A percentile compares a stretch with the other conserved stretches of the same genome.
Evolutionary conservation across 139 green algal genomes (phyloP).

Genomic region (Chlamydomonas asymmetrica): DNA sequence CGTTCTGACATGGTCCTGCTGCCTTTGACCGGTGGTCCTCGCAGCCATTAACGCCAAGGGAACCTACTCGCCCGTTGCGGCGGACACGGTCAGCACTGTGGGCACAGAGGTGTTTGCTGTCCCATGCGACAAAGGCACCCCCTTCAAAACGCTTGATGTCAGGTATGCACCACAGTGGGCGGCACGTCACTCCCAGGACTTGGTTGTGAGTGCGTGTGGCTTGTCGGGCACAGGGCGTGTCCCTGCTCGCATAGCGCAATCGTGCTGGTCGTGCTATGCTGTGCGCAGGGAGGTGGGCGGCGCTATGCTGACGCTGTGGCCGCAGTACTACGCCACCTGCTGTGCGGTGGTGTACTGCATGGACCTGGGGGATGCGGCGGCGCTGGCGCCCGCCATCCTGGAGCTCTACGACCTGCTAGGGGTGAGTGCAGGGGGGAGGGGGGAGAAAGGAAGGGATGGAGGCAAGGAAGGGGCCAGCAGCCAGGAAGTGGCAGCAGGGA

Average conservation of each 20-base stretch:
- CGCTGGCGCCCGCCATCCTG: background rate
- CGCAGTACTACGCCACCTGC: constrained; percentile 22
- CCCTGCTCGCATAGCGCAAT: background rate
- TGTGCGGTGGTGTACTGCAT: constrained; percentile 28
- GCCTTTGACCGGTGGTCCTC: too few species aligned
- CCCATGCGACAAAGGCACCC: too few species aligned
- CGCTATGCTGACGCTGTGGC: constrained; percentile 34
- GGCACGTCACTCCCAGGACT: too few species aligned
- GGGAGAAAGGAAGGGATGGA: background rate
- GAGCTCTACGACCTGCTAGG: constrained; percentile 18
- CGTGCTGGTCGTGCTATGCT: background rate
- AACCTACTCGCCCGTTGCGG: too few species aligned
- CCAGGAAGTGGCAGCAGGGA: background rate
- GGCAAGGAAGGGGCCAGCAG: background rate
- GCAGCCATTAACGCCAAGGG: too few species aligned
- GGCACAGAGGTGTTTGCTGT: too few species aligned
- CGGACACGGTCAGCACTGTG: too few species aligned
- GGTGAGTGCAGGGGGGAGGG: constrained; percentile 5
- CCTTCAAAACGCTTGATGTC: too few species aligned
- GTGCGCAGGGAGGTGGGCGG: constrained; percentile 42
- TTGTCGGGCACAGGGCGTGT: too few species aligned
- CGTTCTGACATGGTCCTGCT: too few species aligned
- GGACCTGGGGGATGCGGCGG: constrained; percentile 9
- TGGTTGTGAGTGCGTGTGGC: too few species aligned
- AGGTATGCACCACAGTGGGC: too few species aligned